Conservation (phyloP, 2,329 filamentous ascomycete species). For the Arthrobotrys sinensis region DNA sequence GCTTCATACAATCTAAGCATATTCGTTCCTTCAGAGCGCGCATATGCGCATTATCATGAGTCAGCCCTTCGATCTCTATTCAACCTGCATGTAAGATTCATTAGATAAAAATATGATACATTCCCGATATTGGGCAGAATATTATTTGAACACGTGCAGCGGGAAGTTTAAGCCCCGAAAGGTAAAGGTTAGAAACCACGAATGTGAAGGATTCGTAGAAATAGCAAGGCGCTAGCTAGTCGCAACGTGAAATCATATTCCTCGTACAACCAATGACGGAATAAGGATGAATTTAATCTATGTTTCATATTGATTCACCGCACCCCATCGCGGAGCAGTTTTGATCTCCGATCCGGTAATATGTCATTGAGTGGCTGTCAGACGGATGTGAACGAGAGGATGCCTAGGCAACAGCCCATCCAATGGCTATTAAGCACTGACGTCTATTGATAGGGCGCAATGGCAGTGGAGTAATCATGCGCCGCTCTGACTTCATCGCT, state of each 20-base stretch:
- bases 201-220: constrained; percentile 7
- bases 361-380: neutral
- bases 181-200: neutral
- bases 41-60: neutral
- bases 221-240: neutral
- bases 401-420: neutral
- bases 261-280: too few relatives aligned
- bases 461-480: constrained; percentile 23
- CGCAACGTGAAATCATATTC: neutral
- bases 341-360: neutral
- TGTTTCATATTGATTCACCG: constrained; percentile 18
- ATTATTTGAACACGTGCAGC: neutral
- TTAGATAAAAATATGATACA: too few relatives aligned
- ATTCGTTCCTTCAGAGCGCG: too few relatives aligned
- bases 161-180: neutral
- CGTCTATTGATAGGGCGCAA: neutral
- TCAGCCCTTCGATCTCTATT: neutral
- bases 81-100: too few relatives aligned
- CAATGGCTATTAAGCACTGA: neutral
- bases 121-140: neutral
- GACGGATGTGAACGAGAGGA: neutral
- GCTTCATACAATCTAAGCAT: too few relatives aligned
- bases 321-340: neutral
- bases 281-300: neutral
- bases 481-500: constrained; percentile 18